Evolutionary conservation across 805 yeast species (phyloP), one percentile per base, ranked within the genome.

Genomic region (Ogataea pini): DNA sequence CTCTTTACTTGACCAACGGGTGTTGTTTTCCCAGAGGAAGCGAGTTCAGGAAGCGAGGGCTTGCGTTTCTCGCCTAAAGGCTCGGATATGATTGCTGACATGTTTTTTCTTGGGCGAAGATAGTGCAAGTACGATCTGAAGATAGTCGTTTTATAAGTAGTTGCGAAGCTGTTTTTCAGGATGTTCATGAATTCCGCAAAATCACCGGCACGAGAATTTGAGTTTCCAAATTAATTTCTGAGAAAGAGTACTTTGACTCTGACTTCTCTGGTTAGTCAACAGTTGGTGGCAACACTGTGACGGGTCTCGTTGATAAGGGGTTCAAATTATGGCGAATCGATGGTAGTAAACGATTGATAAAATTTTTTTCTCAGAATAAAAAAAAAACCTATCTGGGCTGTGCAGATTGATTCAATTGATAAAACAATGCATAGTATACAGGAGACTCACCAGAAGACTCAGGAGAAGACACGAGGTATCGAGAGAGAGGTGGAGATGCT

Each of bases 41-140:
- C 16, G 3, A 19, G 27, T 41, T 41, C 48, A 12, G 39, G 28
- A 14, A 49, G 31, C 22, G 42, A 27, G 7, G 41, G 33, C 38
- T 42, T 31, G 14, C 43, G 37, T 40, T 47, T 47, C 32, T 39
- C 25, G 14, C 28, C 6, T 6, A 37, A 16, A 17, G 36, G 40
- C 16, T 36, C 43, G 36, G 40, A 32, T 10, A 38, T 13, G 24
- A 42, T 39, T 7, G 31, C 14, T 9, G 42, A 39, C 42, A 39
- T 39, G 20, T 28, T 28, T 89, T 36, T 82, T 82, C 47, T 81
- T 72, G 40, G 29, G 8, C 18, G 40, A 10, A 36, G 40, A 13
- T 20, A 19, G 17, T 22, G 40, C 20, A 36, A 14, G 3, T n/a
- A 36, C 18, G 40, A 38, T 38, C 32, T 38, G 32, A 14, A 13